Evolutionary conservation across 495 filamentous ascomycete species (phyloP).

Genomic region (Rhizodiscina lignyota): DNA sequence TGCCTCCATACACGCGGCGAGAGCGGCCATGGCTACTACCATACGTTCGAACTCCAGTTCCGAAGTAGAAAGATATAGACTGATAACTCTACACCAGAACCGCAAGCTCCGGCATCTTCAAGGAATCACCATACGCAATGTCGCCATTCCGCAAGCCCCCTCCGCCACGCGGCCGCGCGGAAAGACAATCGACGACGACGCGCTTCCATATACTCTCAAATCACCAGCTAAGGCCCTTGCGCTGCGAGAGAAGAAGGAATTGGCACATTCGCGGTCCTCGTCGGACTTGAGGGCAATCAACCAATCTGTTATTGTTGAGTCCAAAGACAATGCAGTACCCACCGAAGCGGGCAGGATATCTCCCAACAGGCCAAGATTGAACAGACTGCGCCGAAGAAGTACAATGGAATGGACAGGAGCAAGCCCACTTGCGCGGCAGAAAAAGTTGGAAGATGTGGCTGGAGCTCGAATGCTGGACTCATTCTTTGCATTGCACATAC

Average conservation of each 20-base stretch:
- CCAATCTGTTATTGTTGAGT: too few relatives aligned
- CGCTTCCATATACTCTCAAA: conserved; percentile 48
- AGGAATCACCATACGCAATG: conserved; percentile 74
- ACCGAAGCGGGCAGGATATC: conserved; percentile 1
- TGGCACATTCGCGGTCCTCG: conserved; percentile 62
- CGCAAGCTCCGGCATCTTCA: conserved; percentile 78
- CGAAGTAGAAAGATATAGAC: background rate
- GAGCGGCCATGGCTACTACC: conserved; percentile 34
- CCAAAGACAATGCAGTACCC: conserved; percentile 3
- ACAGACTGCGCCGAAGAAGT: conserved; percentile 42
- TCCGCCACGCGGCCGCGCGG: conserved; percentile 31
- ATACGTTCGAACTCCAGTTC: conserved; percentile 22
- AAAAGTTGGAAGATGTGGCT: conserved; percentile 57
- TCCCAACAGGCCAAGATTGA: conserved; percentile 5
- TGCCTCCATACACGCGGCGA: conserved; percentile 11
- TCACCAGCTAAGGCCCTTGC: conserved; percentile 53
- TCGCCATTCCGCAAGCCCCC: conserved; percentile 39
- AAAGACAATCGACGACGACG: conserved; percentile 74
- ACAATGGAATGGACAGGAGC: conserved; percentile 49
- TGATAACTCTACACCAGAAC: conserved; percentile 34
- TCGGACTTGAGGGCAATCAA: conserved; percentile 33
- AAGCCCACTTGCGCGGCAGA: conserved; percentile 52
- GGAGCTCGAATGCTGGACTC: conserved; percentile 62
- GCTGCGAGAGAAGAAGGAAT: conserved; percentile 29
- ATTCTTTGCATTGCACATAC: conserved; percentile 69